Percentiles rank a stretch among this genome's conserved stretches.
Conservation (phyloP, 495 filamentous ascomycete genomes). For the Elasticomyces elasticus region DNA sequence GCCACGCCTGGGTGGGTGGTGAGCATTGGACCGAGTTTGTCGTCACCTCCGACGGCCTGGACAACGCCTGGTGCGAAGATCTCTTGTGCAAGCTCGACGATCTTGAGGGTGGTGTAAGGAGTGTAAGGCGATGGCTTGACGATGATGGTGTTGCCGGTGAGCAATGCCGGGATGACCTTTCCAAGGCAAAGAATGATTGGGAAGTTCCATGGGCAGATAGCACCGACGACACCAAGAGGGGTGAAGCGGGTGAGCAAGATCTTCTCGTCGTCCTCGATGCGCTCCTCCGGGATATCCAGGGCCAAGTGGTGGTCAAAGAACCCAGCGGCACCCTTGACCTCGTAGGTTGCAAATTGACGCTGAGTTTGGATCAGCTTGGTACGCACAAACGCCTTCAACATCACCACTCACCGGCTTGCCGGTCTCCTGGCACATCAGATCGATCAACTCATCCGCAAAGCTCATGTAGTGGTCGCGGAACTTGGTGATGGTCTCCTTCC, state of each 20-base stretch:
- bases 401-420: slow-evolving; percentile 43
- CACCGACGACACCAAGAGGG: slow-evolving; percentile 32
- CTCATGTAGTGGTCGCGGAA: slow-evolving; percentile 41
- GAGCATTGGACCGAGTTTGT: slow-evolving; percentile 26
- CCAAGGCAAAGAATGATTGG: slow-evolving; percentile 23
- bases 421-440: slow-evolving; percentile 45
- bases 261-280: slow-evolving; percentile 33
- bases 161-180: slow-evolving; percentile 30
- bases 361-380: neutral
- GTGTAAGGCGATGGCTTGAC: slow-evolving; percentile 52
- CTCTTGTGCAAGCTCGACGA: slow-evolving; percentile 49
- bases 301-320: slow-evolving; percentile 23
- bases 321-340: slow-evolving; percentile 12
- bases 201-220: slow-evolving; percentile 51
- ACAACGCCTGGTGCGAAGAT: slow-evolving; percentile 58
- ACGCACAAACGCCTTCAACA: slow-evolving; percentile 5
- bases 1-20: slow-evolving; percentile 24
- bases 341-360: slow-evolving; percentile 19
- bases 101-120: slow-evolving; percentile 56
- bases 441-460: slow-evolving; percentile 38
- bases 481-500: slow-evolving; percentile 45
- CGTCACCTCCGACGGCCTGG: slow-evolving; percentile 51
- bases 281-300: slow-evolving; percentile 32
- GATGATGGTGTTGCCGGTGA: slow-evolving; percentile 54
- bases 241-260: slow-evolving; percentile 26